Evolutionary conservation across 768 basidiomycete genomes (phyloP).

Genomic region (Trametes gibbosa): DNA sequence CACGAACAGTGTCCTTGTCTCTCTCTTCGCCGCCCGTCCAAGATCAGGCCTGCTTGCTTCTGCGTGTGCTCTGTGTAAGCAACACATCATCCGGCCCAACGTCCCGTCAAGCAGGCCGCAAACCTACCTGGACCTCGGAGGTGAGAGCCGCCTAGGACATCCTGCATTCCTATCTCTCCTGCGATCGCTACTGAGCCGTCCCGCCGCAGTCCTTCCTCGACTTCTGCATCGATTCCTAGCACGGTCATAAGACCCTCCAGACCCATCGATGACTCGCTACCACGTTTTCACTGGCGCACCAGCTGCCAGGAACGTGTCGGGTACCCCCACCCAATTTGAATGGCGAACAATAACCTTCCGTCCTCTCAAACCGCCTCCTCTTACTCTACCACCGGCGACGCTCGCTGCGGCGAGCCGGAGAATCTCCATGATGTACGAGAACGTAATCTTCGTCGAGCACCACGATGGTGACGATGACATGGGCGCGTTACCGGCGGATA

Average conservation of each 20-base stretch:
- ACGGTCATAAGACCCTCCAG: not conserved
- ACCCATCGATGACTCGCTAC: slow-evolving; percentile 21
- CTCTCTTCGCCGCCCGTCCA: not conserved
- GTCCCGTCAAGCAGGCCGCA: not conserved
- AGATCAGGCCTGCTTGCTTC: not conserved
- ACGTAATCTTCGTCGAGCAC: slow-evolving; percentile 61
- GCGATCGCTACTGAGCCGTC: not conserved
- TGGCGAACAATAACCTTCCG: slow-evolving; percentile 48
- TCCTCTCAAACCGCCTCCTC: slow-evolving; percentile 1
- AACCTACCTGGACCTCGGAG: not conserved
- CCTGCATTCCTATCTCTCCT: not conserved
- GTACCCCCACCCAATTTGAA: slow-evolving; percentile 36
- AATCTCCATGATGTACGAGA: slow-evolving; percentile 68
- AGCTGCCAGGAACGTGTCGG: slow-evolving; percentile 32
- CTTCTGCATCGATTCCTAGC: not conserved
- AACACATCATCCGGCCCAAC: not conserved
- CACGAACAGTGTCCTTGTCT: not conserved
- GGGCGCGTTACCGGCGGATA: slow-evolving; percentile 20
- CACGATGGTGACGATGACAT: slow-evolving; percentile 30
- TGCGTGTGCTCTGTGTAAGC: not conserved
- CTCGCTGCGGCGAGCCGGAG: slow-evolving; percentile 66
- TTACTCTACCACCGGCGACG: slow-evolving; percentile 46
- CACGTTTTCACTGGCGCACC: slow-evolving; percentile 55
- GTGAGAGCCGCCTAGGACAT: not conserved
- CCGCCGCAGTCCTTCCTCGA: not conserved